Conservation (phyloP, 371 early-diverging fungal species). For the Apophysomyces ossiformis region DNA sequence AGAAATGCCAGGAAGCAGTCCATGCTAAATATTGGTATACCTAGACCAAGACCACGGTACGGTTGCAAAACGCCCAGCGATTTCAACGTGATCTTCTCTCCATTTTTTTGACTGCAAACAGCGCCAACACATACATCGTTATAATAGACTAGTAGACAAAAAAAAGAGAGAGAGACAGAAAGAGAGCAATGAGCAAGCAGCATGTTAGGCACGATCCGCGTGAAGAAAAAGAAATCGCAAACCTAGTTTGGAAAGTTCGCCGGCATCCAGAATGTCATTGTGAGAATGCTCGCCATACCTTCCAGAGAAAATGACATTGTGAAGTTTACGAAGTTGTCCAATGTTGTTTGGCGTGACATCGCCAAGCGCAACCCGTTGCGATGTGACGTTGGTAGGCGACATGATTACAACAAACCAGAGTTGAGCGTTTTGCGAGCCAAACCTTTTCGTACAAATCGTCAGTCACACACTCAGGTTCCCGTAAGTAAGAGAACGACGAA, state of each 20-base stretch:
- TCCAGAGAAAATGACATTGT: conserved; percentile 88
- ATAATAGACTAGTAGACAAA: conserved; percentile 61
- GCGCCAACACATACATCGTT: conserved; percentile 83
- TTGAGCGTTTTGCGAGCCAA: background rate
- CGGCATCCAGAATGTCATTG: conserved; percentile 70
- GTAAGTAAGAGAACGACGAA: too few species aligned
- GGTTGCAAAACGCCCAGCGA: conserved; percentile 87
- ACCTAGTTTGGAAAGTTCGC: conserved; percentile 78
- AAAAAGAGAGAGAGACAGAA: background rate
- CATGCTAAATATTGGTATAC: conserved; percentile 30
- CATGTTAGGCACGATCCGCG: too few species aligned
- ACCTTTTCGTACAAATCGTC: background rate
- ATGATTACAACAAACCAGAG: conserved; percentile 3
- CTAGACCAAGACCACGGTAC: conserved; percentile 78
- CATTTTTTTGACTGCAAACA: conserved; percentile 83
- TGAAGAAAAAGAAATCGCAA: conserved; percentile 17
- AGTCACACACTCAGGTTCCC: background rate
- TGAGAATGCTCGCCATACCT: conserved; percentile 83
- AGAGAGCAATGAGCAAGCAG: too few species aligned
- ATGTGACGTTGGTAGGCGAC: conserved; percentile 28
- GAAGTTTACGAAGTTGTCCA: conserved; percentile 75
- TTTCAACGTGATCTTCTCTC: conserved; percentile 64
- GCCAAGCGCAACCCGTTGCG: conserved; percentile 57
- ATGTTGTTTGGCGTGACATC: conserved; percentile 75
- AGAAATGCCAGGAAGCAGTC: too few species aligned